A percentile compares a stretch with the other conserved stretches of the same genome.
Evolutionary conservation across 495 filamentous ascomycete species (phyloP).

Genomic region (Margaritispora aquatica): DNA sequence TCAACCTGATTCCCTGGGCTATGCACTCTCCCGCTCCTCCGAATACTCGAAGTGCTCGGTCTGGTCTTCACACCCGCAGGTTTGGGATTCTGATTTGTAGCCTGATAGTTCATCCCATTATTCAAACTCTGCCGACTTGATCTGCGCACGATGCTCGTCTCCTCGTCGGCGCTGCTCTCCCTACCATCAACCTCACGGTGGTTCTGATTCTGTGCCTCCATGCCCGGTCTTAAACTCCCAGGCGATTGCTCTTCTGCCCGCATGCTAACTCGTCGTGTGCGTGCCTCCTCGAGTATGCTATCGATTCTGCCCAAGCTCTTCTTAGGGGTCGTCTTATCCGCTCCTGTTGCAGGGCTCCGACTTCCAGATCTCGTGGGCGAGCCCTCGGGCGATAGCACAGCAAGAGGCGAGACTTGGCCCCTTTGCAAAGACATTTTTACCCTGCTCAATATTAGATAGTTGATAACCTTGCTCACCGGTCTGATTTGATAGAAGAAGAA

Average conservation of each 20-base stretch:
- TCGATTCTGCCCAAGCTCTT: neutral
- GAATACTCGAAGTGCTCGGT: constrained; percentile 15
- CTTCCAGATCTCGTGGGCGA: neutral
- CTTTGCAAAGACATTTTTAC: neutral
- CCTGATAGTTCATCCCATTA: constrained; percentile 16
- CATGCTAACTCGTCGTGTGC: constrained; percentile 11
- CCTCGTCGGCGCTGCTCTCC: constrained; percentile 24
- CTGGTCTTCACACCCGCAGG: constrained; percentile 1
- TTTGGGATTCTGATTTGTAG: neutral
- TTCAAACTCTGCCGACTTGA: constrained; percentile 2
- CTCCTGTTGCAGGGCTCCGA: neutral
- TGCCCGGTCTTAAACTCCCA: neutral
- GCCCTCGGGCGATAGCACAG: neutral
- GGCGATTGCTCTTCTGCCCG: neutral
- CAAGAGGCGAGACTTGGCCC: neutral
- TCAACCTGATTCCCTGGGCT: neutral
- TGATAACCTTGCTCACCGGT: neutral
- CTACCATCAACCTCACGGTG: neutral
- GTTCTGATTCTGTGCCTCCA: neutral
- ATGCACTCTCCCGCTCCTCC: constrained; percentile 4
- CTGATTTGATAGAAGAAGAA: neutral
- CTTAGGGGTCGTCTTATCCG: neutral
- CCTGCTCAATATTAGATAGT: neutral
- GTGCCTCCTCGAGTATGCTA: constrained; percentile 15
- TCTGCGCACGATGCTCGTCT: constrained; percentile 15